These are phyloP conservation scores for Neurospora sp. DNA, from an alignment of 2,329 filamentous ascomycete species.

Conservation along the genomic window DNA sequence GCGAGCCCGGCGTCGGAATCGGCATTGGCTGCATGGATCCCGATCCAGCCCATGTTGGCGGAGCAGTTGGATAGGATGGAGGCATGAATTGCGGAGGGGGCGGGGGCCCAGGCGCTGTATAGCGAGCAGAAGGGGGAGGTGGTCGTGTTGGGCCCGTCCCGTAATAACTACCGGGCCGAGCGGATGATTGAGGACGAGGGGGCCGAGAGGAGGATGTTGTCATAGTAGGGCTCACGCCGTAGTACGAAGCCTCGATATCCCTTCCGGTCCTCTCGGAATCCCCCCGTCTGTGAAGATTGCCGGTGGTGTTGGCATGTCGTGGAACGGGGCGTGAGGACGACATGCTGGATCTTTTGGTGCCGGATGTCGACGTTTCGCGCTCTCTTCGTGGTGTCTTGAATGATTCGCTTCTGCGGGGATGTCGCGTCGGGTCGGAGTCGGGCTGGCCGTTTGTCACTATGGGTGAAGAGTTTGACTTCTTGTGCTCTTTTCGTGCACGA, in stretches of 20 bases:
- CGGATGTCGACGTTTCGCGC: constrained; percentile 18
- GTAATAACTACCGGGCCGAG: constrained; percentile 28
- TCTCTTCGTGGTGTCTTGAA: constrained; percentile 15
- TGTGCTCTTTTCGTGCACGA: constrained; percentile 33
- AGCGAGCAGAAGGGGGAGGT: constrained; percentile 8
- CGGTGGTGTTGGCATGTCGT: constrained; percentile 28
- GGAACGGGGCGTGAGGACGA: constrained; percentile 21
- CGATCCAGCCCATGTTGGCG: constrained; percentile 2
- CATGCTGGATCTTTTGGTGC: constrained; percentile 21
- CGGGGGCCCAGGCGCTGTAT: constrained; percentile 7
- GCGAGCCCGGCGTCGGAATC: constrained; percentile 5
- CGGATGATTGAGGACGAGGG: constrained; percentile 27
- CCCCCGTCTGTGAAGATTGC: constrained; percentile 17
- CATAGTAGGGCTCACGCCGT: constrained; percentile 26
- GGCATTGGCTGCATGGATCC: neutral
- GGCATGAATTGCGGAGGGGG: constrained; percentile 4
- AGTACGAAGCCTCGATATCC: constrained; percentile 29
- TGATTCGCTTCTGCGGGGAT: constrained; percentile 21
- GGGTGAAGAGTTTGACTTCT: constrained; percentile 28
- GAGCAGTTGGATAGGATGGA: constrained; percentile 9
- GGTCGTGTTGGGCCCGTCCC: constrained; percentile 15
- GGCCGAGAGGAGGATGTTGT: constrained; percentile 24
- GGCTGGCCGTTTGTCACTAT: constrained; percentile 22
- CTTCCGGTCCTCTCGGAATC: constrained; percentile 6
- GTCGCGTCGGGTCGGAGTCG: constrained; percentile 35